Conservation (phyloP, 2,329 filamentous ascomycete genomes). For the Penicillium sp. region DNA sequence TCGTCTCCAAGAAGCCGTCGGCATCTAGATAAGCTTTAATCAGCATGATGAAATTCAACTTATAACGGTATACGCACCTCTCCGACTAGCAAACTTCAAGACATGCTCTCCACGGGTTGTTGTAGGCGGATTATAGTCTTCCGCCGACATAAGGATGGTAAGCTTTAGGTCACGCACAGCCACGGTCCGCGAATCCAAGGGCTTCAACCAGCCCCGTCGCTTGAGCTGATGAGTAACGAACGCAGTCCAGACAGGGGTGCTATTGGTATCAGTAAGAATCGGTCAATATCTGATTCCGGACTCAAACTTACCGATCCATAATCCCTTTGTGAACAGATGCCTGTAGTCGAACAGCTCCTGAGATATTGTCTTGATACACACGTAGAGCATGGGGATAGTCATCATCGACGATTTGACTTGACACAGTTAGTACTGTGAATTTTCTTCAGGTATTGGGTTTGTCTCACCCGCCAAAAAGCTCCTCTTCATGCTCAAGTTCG, state of each 20-base stretch:
- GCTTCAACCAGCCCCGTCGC: constrained; percentile 50
- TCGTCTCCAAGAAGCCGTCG: constrained; percentile 35
- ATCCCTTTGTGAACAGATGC: constrained; percentile 55
- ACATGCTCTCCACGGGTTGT: constrained; percentile 39
- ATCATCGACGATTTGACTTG: constrained; percentile 54
- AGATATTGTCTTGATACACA: constrained; percentile 53
- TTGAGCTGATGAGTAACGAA: constrained; percentile 53
- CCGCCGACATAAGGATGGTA: constrained; percentile 52
- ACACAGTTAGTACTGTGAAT: constrained; percentile 13
- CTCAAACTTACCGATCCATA: constrained; percentile 45
- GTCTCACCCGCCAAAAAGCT: constrained; percentile 52
- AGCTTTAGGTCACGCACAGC: constrained; percentile 53
- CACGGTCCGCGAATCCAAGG: constrained; percentile 43
- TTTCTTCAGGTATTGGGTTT: background rate
- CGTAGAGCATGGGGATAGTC: constrained; percentile 55
- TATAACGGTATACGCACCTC: constrained; percentile 25
- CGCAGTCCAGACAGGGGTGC: constrained; percentile 62
- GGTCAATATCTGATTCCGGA: background rate
- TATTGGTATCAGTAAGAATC: constrained; percentile 14
- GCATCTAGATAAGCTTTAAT: constrained; percentile 34
- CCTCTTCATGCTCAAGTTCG: constrained; percentile 49
- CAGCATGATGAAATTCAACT: constrained; percentile 1
- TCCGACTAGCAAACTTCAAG: constrained; percentile 37
- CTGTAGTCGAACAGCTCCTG: constrained; percentile 56
- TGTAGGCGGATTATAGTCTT: constrained; percentile 46